phyloP scores from a whole-genome alignment of 192 early-diverging fungal species.

The Linnemannia zychae region DNA sequence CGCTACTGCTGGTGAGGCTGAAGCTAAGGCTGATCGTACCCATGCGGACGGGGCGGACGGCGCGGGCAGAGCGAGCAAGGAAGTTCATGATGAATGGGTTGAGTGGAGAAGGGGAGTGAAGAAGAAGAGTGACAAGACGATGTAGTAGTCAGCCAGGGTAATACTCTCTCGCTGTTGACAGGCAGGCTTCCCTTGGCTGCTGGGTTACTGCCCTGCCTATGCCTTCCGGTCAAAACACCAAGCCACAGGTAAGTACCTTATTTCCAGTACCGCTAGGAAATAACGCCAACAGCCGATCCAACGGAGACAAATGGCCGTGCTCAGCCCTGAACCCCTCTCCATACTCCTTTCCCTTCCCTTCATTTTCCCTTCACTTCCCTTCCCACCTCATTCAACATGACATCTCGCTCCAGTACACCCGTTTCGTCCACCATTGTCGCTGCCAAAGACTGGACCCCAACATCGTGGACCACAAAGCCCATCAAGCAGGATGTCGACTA shows the following conservation, averaged over 20 bases:
- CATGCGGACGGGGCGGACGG: constrained; percentile 51
- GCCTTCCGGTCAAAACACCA: constrained; percentile 7
- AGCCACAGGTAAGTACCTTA: background rate
- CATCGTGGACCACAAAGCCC: constrained; percentile 81
- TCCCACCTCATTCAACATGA: background rate
- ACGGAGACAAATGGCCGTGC: background rate
- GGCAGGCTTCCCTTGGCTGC: background rate
- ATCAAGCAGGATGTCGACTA: constrained; percentile 93
- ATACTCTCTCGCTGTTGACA: background rate
- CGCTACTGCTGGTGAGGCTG: background rate
- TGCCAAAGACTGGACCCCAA: constrained; percentile 71
- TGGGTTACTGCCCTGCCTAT: background rate
- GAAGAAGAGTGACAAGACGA: background rate
- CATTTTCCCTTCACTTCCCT: background rate
- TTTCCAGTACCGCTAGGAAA: background rate
- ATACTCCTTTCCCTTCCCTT: background rate
- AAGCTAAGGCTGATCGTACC: constrained; percentile 31
- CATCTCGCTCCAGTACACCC: constrained; percentile 17
- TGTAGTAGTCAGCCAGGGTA: background rate
- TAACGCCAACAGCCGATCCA: background rate
- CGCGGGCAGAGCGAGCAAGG: constrained; percentile 47
- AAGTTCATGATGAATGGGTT: constrained; percentile 38
- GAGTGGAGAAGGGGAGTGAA: constrained; percentile 27
- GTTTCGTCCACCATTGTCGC: constrained; percentile 23
- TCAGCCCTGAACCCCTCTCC: background rate